These are phyloP conservation scores for Cercophora samala DNA, from an alignment of 495 filamentous ascomycete species.

Conservation along the genomic window DNA sequence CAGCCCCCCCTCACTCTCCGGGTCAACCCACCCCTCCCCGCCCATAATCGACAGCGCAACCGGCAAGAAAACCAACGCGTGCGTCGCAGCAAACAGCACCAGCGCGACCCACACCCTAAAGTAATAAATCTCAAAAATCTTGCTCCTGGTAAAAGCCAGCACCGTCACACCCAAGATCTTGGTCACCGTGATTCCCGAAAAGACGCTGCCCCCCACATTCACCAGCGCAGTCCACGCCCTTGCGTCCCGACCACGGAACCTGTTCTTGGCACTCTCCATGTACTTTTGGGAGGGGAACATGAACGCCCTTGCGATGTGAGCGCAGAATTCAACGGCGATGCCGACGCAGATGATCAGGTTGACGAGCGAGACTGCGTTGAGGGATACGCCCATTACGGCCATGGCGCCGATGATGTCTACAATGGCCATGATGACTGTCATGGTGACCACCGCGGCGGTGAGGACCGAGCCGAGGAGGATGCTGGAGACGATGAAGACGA, in stretches of 20 bases:
- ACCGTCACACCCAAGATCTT: constrained; percentile 91
- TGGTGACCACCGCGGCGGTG: constrained; percentile 76
- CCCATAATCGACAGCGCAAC: constrained; percentile 84
- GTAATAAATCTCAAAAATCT: constrained; percentile 99
- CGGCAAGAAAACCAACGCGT: constrained; percentile 88
- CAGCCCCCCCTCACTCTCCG: constrained; percentile 76
- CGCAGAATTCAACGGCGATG: constrained; percentile 95
- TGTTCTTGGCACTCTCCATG: constrained; percentile 66
- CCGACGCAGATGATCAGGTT: constrained; percentile 96
- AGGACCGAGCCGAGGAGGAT: constrained; percentile 77
- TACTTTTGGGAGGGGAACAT: constrained; percentile 79
- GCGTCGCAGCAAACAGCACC: constrained; percentile 80
- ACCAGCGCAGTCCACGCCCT: constrained; percentile 87
- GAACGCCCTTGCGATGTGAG: constrained; percentile 93
- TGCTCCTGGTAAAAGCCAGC: constrained; percentile 88
- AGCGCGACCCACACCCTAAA: constrained; percentile 94
- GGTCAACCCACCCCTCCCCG: constrained; percentile 82
- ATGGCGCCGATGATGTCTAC: constrained; percentile 94
- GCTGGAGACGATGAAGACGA: constrained; percentile 75
- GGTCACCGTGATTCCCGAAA: constrained; percentile 93
- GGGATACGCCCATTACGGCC: constrained; percentile 81
- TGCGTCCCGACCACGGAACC: constrained; percentile 73
- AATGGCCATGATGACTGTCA: constrained; percentile 87
- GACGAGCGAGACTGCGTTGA: constrained; percentile 95
- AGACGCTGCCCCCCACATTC: constrained; percentile 90